A percentile compares a stretch with the other conserved stretches of the same genome.
These are phyloP conservation scores for Ceratobasidium sp. DNA, from an alignment of 1,284 basidiomycete genomes.

Conservation along the genomic window DNA sequence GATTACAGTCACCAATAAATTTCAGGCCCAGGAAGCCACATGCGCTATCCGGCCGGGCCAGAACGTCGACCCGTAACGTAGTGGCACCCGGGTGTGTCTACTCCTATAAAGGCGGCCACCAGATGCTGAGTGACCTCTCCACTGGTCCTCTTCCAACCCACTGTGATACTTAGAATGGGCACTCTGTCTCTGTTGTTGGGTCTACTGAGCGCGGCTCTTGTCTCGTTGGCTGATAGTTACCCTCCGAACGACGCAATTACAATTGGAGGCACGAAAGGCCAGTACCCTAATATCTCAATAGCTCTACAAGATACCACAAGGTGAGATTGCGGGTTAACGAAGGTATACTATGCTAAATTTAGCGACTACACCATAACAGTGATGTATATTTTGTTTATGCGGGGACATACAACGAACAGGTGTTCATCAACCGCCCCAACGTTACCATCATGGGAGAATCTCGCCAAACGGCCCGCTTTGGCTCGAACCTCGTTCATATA, in stretches of 20 bases:
- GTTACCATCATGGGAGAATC: constrained; percentile 51
- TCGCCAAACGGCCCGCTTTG: constrained; percentile 40
- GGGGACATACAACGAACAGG: constrained; percentile 49
- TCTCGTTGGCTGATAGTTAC: constrained; percentile 28
- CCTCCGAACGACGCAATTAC: constrained; percentile 33
- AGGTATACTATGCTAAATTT: too few relatives aligned
- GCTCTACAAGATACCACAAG: constrained; percentile 33
- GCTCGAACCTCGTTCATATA: constrained; percentile 49
- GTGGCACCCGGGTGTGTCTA: not conserved
- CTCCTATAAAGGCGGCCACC: constrained; percentile 6
- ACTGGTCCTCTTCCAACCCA: not conserved
- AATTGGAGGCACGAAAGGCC: constrained; percentile 34
- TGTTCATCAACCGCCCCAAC: constrained; percentile 46
- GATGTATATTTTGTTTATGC: constrained; percentile 50
- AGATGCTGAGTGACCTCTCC: not conserved
- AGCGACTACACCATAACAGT: constrained; percentile 3
- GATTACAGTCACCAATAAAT: not conserved
- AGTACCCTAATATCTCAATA: constrained; percentile 40
- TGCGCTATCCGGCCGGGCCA: constrained; percentile 19
- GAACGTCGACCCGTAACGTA: not conserved
- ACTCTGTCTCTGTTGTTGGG: not conserved
- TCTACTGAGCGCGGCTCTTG: constrained; percentile 1
- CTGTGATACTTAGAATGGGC: not conserved
- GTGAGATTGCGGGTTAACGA: too few relatives aligned
- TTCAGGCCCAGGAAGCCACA: constrained; percentile 9